These are phyloP conservation scores for Cucurbita ficifolia DNA, from an alignment of 306 rosid genomes.

Conservation along the genomic window DNA sequence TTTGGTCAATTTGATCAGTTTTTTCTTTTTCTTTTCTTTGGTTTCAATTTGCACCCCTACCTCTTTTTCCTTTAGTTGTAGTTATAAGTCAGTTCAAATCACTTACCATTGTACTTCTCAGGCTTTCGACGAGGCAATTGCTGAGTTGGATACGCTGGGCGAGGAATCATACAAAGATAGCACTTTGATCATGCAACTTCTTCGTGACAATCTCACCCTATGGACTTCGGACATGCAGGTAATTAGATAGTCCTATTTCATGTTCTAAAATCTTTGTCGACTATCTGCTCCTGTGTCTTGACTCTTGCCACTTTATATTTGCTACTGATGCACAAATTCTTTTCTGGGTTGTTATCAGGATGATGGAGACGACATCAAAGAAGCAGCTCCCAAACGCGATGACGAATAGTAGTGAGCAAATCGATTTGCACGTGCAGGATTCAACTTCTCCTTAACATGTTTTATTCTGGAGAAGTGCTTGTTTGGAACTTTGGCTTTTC, in stretches of 20 bases:
- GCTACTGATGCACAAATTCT: not conserved
- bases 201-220: conserved; percentile 95
- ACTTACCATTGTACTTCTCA: conserved; percentile 4
- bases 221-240: conserved; percentile 99
- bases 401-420: conserved; percentile 50
- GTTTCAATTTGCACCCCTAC: not conserved
- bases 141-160: conserved; percentile 92
- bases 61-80: not conserved
- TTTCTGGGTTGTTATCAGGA: conserved; percentile 32
- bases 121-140: conserved; percentile 99
- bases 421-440: conserved; percentile 25
- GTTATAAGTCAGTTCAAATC: not conserved
- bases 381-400: conserved; percentile 59
- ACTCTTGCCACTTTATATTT: not conserved
- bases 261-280: not conserved
- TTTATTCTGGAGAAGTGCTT: conserved; percentile 58
- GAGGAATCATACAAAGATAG: conserved; percentile 99
- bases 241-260: not conserved
- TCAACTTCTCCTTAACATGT: conserved; percentile 63
- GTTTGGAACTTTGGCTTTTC: conserved; percentile 28
- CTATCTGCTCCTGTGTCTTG: no score
- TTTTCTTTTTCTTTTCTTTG: not conserved
- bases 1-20: not conserved
- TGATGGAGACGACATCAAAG: conserved; percentile 96
- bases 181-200: conserved; percentile 99